Evolutionary conservation across 2,329 filamentous ascomycete genomes (phyloP).

Genomic region (Talaromyces atroroseus): DNA sequence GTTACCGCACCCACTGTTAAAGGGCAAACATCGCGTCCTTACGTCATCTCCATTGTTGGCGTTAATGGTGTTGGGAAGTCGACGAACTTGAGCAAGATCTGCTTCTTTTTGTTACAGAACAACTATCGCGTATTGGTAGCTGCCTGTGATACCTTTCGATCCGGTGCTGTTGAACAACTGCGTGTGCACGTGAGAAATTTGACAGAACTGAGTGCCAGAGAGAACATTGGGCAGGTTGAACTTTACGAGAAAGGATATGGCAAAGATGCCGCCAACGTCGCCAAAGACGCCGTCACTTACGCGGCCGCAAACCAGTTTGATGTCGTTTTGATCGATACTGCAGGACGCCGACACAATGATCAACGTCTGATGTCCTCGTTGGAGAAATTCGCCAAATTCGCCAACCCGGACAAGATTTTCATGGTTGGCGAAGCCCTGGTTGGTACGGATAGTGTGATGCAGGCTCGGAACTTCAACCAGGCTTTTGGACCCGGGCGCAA

Average conservation of each 20-base stretch:
- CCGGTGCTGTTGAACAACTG: slow-evolving; percentile 92
- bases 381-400: slow-evolving; percentile 96
- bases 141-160: slow-evolving; percentile 94
- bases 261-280: slow-evolving; percentile 92
- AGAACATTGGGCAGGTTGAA: slow-evolving; percentile 74
- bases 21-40: slow-evolving; percentile 67
- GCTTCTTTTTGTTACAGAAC: slow-evolving; percentile 96
- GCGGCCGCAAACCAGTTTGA: slow-evolving; percentile 73
- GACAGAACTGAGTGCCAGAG: slow-evolving; percentile 77
- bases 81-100: slow-evolving; percentile 95
- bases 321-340: slow-evolving; percentile 95
- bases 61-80: slow-evolving; percentile 99
- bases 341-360: slow-evolving; percentile 91
- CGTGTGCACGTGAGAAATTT: slow-evolving; percentile 92
- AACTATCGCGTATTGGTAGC: slow-evolving; percentile 92
- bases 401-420: slow-evolving; percentile 94
- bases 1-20: slow-evolving; percentile 63
- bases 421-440: slow-evolving; percentile 95
- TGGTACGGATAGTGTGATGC: slow-evolving; percentile 89
- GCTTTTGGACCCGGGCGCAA: slow-evolving; percentile 76
- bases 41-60: slow-evolving; percentile 96
- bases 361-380: slow-evolving; percentile 91
- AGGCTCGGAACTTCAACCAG: slow-evolving; percentile 93
- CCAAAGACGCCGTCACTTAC: slow-evolving; percentile 83
- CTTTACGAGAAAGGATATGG: slow-evolving; percentile 97